Conservation (phyloP, 2,329 filamentous ascomycete genomes). For the Talaromyces rugulosus region DNA sequence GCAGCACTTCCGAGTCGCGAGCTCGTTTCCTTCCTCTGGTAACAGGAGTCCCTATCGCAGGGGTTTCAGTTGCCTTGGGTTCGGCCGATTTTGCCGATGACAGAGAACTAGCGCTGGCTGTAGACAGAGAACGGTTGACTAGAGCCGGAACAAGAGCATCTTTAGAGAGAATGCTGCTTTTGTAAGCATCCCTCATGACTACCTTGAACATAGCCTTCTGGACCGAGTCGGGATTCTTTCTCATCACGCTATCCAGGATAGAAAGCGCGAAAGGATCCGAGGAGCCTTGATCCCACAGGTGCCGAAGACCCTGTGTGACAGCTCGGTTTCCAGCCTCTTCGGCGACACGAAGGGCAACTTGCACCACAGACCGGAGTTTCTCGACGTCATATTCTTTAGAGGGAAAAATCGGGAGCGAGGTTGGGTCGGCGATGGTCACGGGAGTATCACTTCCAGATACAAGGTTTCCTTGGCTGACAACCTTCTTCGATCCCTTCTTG, state of each 20-base stretch:
- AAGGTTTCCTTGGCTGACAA: constrained; percentile 6
- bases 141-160: constrained; percentile 7
- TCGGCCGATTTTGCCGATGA: constrained; percentile 38
- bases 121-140: constrained; percentile 20
- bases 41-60: constrained; percentile 1
- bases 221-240: constrained; percentile 21
- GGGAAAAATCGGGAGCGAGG: constrained; percentile 18
- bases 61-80: constrained; percentile 18
- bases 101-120: constrained; percentile 31
- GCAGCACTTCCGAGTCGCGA: constrained; percentile 9
- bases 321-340: constrained; percentile 25
- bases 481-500: constrained; percentile 16
- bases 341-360: constrained; percentile 24
- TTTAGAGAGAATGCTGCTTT: constrained; percentile 15
- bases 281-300: constrained; percentile 23
- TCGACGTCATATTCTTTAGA: constrained; percentile 25
- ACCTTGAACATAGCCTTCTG: constrained; percentile 27
- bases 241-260: constrained; percentile 26
- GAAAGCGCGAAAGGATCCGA: constrained; percentile 29
- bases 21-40: constrained; percentile 12
- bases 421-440: constrained; percentile 12
- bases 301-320: constrained; percentile 25
- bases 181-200: constrained; percentile 26
- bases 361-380: constrained; percentile 23
- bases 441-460: constrained; percentile 15